Conservation (phyloP, 257 asterid genomes). For the Plantago elongata region DNA sequence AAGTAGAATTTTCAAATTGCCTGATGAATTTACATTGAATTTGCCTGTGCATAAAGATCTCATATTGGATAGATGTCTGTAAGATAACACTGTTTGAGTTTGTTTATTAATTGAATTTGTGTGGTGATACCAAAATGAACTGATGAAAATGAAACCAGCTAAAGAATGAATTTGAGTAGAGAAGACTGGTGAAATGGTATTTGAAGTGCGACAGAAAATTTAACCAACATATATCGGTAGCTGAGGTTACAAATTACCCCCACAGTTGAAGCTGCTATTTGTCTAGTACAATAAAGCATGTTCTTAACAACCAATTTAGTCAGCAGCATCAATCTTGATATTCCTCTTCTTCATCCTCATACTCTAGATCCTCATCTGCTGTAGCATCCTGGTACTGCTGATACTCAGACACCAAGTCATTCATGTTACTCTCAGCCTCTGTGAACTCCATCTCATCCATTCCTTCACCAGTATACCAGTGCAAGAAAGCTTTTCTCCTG, state of each 20-base stretch:
- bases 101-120: no score
- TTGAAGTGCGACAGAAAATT: not conserved
- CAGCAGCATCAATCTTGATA: constrained; percentile 10
- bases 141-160: no score
- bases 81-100: no score
- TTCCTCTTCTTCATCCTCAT: constrained; percentile 29
- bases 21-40: no score
- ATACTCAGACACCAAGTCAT: constrained; percentile 30
- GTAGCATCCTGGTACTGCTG: constrained; percentile 33
- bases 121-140: no score
- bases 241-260: constrained; percentile 34
- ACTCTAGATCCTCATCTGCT: constrained; percentile 23
- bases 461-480: constrained; percentile 18
- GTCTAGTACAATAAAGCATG: not conserved
- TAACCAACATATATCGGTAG: constrained; percentile 20
- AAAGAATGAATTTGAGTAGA: no score
- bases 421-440: constrained; percentile 19
- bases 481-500: constrained; percentile 28
- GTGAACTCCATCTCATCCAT: constrained; percentile 20
- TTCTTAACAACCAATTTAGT: not conserved
- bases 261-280: constrained; percentile 19
- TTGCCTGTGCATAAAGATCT: no score
- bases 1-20: no score
- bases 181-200: no score
- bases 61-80: no score